Evolutionary conservation across 139 green algal species (phyloP), one percentile per base, ranked within the genome.

Genomic region (Chlamydomonas sp.): DNA sequence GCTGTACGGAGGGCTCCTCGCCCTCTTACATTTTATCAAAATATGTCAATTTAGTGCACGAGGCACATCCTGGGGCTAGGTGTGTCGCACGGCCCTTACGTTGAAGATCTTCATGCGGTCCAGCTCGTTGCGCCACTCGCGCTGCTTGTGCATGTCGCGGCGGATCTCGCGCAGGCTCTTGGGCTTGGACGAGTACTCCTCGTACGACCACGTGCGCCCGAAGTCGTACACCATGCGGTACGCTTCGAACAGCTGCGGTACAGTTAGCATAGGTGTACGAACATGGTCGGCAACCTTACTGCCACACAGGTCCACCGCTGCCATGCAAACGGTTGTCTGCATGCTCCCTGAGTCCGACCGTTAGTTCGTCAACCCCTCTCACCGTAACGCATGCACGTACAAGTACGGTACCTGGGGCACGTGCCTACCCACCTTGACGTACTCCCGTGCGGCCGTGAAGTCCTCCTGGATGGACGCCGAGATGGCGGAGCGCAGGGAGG

Each of bases 41-140:
- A 49, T 49, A 49, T 49, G 31, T 49, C 31, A 49, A 49, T 49
- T 49, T 49, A 49, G 31, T 49, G 31, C 31, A 49, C 31, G 31
- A 49, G 31, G 31, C 31, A 49, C 31, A 49, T 49, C 31, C 31
- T 49, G 31, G 31, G 31, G 31, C 31, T 49, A 49, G 31, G 31
- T 71, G 66, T 71, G 66, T 10, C 12, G 66, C 10, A 18, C 66
- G 9, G 9, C 66, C 10, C 77, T 58, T 61, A 93, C 88, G 83
- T 93, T 93, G 76, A 78, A 92, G 68, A 96, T 95, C 85, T 96
- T 96, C 94, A 97, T 96, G 60, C 90, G 90, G 31, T 97, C 95
- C 72, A 97, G 92, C 90, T 95, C 93, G 63, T 91, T 94, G 64
- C 94, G 91, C 94, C 94, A 97, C 74, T 95, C 91, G 78, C 91